Evolutionary conservation across 768 basidiomycete genomes (phyloP), one percentile per base, ranked within the genome.

Genomic region (Pleurotus giganteus): DNA sequence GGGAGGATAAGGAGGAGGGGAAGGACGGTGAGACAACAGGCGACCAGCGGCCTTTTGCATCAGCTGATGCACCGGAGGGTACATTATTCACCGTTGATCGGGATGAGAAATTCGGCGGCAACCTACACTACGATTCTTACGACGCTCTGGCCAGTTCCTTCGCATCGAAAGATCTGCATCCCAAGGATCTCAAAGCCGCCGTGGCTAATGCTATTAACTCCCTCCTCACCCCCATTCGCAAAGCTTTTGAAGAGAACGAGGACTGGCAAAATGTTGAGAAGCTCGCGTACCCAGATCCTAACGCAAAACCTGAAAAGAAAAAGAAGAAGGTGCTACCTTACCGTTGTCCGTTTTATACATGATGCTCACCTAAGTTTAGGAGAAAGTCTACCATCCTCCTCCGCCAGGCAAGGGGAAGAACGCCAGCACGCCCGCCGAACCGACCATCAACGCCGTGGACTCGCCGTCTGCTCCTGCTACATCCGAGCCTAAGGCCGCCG

Each of bases 201-300:
- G 91, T 96, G 13, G 79, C 81, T 39, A 82, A 85, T 29, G 86
- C 84, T 11, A 85, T 98, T 66, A 79, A 82, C 64, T 75, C 76
- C 23, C 72, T 99, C 39, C 71, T 98, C 54, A 84, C 82, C 17
- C 95, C 96, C 0, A 86, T 99, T 46, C 81, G 88, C 58, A 81
- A 84, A 58, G 80, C 83, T 47, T 98, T 92, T 63, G 79, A 86
- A 61, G 81, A 73, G 58, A 84, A 83, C 63, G 79, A 86, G 62
- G 92, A 92, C 66, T 98, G 92, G 85, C 83, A 89, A 69, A 75
- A 74, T 63, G 74, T 87, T 4, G 88, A 88, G 65, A 81, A 77
- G 63, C 70, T 87, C 19, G 97, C 94, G 9, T 99, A 98, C 73
- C 94, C 94, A 1, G 82, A 86, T 67, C 83, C 83, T 0, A 85